Conservation (phyloP, 2,329 filamentous ascomycete genomes). For the Alternaria hordeiaustralica region DNA sequence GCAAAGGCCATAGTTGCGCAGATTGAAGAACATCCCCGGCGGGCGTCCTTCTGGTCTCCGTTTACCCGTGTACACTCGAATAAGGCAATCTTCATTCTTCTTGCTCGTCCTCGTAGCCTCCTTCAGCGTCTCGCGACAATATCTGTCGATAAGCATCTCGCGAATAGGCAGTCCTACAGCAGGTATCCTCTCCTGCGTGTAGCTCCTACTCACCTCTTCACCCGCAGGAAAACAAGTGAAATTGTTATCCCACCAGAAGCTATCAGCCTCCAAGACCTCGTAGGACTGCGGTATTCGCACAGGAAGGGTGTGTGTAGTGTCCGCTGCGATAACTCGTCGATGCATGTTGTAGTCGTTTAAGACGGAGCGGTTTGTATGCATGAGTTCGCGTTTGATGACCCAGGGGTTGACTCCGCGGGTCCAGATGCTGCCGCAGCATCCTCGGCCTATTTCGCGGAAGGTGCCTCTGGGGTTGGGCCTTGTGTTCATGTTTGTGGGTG, state of each 20-base stretch:
- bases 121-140: not conserved
- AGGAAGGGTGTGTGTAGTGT: not conserved
- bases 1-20: not conserved
- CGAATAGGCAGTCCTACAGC: not conserved
- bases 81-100: not conserved
- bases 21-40: not conserved
- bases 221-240: not conserved
- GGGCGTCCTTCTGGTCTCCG: not conserved
- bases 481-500: not conserved
- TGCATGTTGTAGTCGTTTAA: conserved; percentile 11
- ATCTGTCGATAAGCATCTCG: not conserved
- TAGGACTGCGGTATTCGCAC: not conserved
- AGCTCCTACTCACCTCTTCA: not conserved
- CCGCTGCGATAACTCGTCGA: not conserved
- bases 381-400: conserved; percentile 17
- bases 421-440: conserved; percentile 23
- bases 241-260: not conserved
- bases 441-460: conserved; percentile 15
- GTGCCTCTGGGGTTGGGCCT: not conserved
- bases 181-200: not conserved
- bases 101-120: not conserved
- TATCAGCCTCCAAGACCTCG: not conserved
- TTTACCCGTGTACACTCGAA: not conserved
- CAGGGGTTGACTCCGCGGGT: not conserved
- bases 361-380: conserved; percentile 12